These are phyloP conservation scores for Candida piceae DNA, from an alignment of 805 yeast species.

Conservation along the genomic window DNA sequence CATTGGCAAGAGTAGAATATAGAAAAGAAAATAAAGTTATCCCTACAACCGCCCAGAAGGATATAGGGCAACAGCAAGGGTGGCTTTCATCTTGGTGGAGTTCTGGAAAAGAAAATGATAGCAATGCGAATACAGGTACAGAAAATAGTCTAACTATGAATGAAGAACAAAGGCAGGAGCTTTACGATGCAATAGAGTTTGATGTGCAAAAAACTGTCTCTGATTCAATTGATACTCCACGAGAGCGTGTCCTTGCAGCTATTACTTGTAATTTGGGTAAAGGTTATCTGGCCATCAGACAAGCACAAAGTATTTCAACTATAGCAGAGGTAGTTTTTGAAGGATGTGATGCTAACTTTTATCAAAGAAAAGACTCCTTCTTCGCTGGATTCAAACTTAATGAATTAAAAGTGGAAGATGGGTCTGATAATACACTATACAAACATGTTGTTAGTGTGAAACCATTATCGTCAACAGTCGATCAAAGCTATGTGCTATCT, in stretches of 20 bases:
- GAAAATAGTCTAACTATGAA: constrained; percentile 47
- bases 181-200: constrained; percentile 90
- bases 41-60: constrained; percentile 6
- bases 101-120: constrained; percentile 4
- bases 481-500: constrained; percentile 19
- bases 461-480: constrained; percentile 40
- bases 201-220: constrained; percentile 55
- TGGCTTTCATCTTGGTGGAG: constrained; percentile 76
- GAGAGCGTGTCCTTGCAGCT: constrained; percentile 65
- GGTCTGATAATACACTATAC: constrained; percentile 72
- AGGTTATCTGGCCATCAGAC: constrained; percentile 68
- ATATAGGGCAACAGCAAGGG: constrained; percentile 32
- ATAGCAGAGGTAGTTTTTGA: constrained; percentile 79
- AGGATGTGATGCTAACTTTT: constrained; percentile 69
- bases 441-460: constrained; percentile 85
- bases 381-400: constrained; percentile 66
- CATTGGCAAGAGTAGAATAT: constrained; percentile 65
- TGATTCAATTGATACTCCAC: constrained; percentile 61
- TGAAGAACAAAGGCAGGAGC: constrained; percentile 83
- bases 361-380: constrained; percentile 76
- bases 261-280: constrained; percentile 61
- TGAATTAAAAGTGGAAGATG: constrained; percentile 84
- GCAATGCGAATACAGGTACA: constrained; percentile 11
- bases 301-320: constrained; percentile 35
- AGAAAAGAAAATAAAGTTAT: constrained; percentile 42